Conservation (phyloP, 805 yeast species). For the Spathaspora arborariae region DNA sequence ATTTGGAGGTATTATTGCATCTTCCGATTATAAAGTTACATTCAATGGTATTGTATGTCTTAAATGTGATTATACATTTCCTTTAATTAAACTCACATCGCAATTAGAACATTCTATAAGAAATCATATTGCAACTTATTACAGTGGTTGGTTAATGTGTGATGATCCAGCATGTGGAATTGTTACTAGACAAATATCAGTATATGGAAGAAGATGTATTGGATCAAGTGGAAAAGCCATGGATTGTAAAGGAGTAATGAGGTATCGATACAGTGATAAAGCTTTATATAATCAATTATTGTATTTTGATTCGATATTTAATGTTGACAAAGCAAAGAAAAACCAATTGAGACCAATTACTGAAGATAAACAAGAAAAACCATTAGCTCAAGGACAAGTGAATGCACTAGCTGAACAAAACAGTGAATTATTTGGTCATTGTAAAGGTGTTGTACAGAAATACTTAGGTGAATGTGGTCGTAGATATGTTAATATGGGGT, state of each 20-base stretch:
- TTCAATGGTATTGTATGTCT: slow-evolving; percentile 70
- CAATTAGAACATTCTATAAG: slow-evolving; percentile 78
- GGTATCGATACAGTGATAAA: slow-evolving; percentile 71
- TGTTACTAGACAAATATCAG: slow-evolving; percentile 79
- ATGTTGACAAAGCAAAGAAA: slow-evolving; percentile 70
- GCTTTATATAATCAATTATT: slow-evolving; percentile 82
- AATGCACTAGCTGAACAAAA: slow-evolving; percentile 80
- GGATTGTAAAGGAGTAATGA: slow-evolving; percentile 79
- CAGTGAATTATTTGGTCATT: slow-evolving; percentile 51
- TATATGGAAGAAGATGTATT: slow-evolving; percentile 83
- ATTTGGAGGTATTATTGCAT: slow-evolving; percentile 72
- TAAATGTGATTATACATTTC: slow-evolving; percentile 51
- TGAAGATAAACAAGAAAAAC: slow-evolving; percentile 10
- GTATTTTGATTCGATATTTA: slow-evolving; percentile 75
- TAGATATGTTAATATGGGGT: slow-evolving; percentile 80
- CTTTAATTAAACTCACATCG: slow-evolving; percentile 53
- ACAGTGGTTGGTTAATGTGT: slow-evolving; percentile 83
- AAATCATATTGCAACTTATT: slow-evolving; percentile 66
- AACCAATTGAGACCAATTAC: slow-evolving; percentile 49
- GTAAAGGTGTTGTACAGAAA: slow-evolving; percentile 59
- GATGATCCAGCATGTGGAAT: slow-evolving; percentile 81
- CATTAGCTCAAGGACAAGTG: slow-evolving; percentile 48
- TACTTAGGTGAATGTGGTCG: slow-evolving; percentile 83
- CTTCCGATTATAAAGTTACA: slow-evolving; percentile 56
- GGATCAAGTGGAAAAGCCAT: slow-evolving; percentile 57